Evolutionary conservation across 1,284 basidiomycete species (phyloP).

Genomic region (Kalmanozyma brasiliensis): DNA sequence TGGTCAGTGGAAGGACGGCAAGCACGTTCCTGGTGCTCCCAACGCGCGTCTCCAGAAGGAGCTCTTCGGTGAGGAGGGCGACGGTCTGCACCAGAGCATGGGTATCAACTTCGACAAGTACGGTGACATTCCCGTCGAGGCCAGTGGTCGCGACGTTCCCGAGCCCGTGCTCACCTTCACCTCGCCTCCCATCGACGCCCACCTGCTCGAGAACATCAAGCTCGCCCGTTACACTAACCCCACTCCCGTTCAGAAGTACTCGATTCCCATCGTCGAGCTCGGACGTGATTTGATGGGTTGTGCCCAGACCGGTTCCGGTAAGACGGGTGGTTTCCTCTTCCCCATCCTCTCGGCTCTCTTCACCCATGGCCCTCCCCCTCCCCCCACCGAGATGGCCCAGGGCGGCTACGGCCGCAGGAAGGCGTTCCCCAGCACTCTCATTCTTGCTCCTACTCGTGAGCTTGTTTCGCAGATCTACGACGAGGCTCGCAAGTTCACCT

Average conservation of each 20-base stretch:
- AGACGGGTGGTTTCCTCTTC: slow-evolving; percentile 99
- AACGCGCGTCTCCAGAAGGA: slow-evolving; percentile 93
- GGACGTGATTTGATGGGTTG: slow-evolving; percentile 97
- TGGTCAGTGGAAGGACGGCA: slow-evolving; percentile 89
- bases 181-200: slow-evolving; percentile 87
- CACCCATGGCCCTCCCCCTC: slow-evolving; percentile 79
- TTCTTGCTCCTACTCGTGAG: slow-evolving; percentile 97
- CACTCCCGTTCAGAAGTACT: slow-evolving; percentile 99
- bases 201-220: slow-evolving; percentile 93
- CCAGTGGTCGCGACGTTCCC: slow-evolving; percentile 92
- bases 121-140: slow-evolving; percentile 99
- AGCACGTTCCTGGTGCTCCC: slow-evolving; percentile 81
- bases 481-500: slow-evolving; percentile 98
- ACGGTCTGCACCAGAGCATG: slow-evolving; percentile 79
- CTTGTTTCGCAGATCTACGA: slow-evolving; percentile 99
- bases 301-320: slow-evolving; percentile 99
- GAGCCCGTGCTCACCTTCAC: slow-evolving; percentile 91
- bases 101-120: slow-evolving; percentile 99
- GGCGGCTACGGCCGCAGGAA: slow-evolving; percentile 79
- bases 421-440: slow-evolving; percentile 93
- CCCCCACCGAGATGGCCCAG: slow-evolving; percentile 72
- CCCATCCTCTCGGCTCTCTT: slow-evolving; percentile 97
- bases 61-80: slow-evolving; percentile 88
- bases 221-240: slow-evolving; percentile 92
- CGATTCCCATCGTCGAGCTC: slow-evolving; percentile 94